Evolutionary conservation across 1,284 basidiomycete genomes (phyloP).

Genomic region (Ustilago sp.): DNA sequence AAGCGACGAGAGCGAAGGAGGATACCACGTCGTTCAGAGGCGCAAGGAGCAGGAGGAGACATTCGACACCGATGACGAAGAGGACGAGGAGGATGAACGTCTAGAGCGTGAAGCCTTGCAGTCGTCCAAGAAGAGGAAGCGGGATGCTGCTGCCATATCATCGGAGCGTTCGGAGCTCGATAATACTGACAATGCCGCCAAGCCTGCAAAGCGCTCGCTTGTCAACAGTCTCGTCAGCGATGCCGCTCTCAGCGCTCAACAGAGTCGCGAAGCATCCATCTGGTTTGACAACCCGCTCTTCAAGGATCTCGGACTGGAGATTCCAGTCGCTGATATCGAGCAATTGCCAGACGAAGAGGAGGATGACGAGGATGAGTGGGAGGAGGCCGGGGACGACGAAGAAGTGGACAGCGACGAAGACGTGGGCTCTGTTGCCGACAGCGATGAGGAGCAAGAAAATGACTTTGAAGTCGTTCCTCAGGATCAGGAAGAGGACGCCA

Average conservation of each 20-base stretch:
- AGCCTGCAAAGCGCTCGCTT: conserved; percentile 44
- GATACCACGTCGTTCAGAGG: conserved; percentile 80
- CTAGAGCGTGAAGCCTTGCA: conserved; percentile 57
- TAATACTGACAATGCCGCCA: conserved; percentile 23
- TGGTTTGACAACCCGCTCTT: conserved; percentile 99
- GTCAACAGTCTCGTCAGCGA: conserved; percentile 51
- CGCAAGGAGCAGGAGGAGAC: conserved; percentile 76
- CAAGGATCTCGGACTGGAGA: conserved; percentile 76
- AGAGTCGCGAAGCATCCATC: conserved; percentile 75
- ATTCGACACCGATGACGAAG: conserved; percentile 72
- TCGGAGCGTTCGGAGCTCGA: conserved; percentile 9
- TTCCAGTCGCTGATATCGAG: conserved; percentile 71
- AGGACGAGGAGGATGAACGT: conserved; percentile 70
- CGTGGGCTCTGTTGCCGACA: background rate
- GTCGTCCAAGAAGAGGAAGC: conserved; percentile 64
- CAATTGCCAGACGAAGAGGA: conserved; percentile 50
- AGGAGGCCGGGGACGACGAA: conserved; percentile 68
- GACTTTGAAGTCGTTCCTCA: conserved; percentile 65
- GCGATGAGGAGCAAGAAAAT: conserved; percentile 48
- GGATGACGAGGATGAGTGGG: conserved; percentile 65
- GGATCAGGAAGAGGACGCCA: conserved; percentile 76
- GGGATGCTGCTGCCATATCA: conserved; percentile 14
- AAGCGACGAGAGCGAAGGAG: conserved; percentile 72
- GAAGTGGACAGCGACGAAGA: conserved; percentile 26
- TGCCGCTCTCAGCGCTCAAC: conserved; percentile 46